A percentile compares a stretch with the other conserved stretches of the same genome.
phyloP scores from a whole-genome alignment of 768 basidiomycete genomes.

The Neoboletus subvelutipes region DNA sequence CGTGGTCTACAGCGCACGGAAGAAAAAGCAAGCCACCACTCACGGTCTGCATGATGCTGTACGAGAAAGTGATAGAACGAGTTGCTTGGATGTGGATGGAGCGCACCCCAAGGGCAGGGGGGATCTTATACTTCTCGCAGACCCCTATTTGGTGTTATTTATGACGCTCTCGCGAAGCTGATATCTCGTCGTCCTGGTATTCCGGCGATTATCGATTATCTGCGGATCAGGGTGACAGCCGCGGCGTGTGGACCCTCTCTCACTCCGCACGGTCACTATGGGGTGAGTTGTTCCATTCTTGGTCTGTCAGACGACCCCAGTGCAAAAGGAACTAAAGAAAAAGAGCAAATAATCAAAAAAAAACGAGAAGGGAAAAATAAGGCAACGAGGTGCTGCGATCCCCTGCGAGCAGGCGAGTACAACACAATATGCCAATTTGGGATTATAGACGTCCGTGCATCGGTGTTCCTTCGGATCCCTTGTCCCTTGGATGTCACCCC shows the following conservation, averaged over 20 bases:
- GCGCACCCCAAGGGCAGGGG: not conserved
- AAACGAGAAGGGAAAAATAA: not conserved
- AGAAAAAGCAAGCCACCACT: not conserved
- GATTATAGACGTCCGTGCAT: not conserved
- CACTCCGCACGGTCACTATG: not conserved
- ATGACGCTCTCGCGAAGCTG: not conserved
- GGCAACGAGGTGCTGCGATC: not conserved
- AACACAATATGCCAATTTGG: not conserved
- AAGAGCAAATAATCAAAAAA: not conserved
- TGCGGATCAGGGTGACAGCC: not conserved
- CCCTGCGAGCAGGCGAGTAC: not conserved
- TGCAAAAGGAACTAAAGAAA: not conserved
- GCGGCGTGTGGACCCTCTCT: not conserved
- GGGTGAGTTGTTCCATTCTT: not conserved
- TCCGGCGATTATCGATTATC: not conserved
- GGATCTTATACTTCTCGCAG: not conserved
- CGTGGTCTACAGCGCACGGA: not conserved
- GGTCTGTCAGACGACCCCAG: not conserved
- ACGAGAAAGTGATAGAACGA: not conserved
- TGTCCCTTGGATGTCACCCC: not conserved
- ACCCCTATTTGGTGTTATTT: not conserved
- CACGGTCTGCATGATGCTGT: conserved; percentile 15
- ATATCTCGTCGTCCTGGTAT: not conserved
- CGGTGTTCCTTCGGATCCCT: not conserved
- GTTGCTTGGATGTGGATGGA: not conserved